Evolutionary conservation across 1,284 basidiomycete species (phyloP).

Genomic region (Sanghuangporus weigelae): DNA sequence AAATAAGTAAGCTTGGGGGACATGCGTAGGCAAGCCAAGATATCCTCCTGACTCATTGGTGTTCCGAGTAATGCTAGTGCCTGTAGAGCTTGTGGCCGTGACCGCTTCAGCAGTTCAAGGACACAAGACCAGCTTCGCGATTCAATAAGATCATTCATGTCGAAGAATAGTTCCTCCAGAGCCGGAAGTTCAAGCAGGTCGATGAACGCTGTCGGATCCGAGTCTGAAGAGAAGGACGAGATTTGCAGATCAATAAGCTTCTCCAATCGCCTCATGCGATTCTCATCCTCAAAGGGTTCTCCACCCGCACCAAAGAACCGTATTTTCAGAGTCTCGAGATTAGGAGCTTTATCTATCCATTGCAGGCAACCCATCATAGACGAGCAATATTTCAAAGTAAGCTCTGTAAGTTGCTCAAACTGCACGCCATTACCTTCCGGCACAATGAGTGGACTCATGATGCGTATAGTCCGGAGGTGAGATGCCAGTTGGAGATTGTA

Average conservation of each 20-base stretch:
- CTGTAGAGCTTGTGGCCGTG: background rate
- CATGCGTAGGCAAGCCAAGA: slow-evolving; percentile 6
- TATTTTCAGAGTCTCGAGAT: slow-evolving; percentile 8
- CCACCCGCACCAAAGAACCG: background rate
- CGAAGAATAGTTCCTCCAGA: background rate
- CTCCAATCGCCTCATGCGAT: background rate
- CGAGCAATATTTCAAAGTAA: slow-evolving; percentile 9
- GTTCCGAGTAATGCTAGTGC: background rate
- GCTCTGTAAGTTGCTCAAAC: slow-evolving; percentile 1
- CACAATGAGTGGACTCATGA: slow-evolving; percentile 6
- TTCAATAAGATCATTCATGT: slow-evolving; percentile 5
- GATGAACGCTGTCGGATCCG: slow-evolving; percentile 6
- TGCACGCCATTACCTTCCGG: background rate
- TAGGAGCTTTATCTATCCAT: slow-evolving; percentile 11
- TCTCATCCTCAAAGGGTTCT: background rate
- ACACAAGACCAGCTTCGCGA: background rate
- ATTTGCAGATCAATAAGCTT: slow-evolving; percentile 3
- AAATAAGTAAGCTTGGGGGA: background rate
- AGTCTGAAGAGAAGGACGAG: slow-evolving; percentile 3
- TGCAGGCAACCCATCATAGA: slow-evolving; percentile 1
- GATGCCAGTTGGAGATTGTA: slow-evolving; percentile 5
- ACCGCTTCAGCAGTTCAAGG: slow-evolving; percentile 1
- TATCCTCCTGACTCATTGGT: background rate
- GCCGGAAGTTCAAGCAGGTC: slow-evolving; percentile 4
- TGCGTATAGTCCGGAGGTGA: slow-evolving; percentile 1